Evolutionary conservation across 2,329 filamentous ascomycete species (phyloP).

Genomic region (Ophiocordyceps unilateralis): DNA sequence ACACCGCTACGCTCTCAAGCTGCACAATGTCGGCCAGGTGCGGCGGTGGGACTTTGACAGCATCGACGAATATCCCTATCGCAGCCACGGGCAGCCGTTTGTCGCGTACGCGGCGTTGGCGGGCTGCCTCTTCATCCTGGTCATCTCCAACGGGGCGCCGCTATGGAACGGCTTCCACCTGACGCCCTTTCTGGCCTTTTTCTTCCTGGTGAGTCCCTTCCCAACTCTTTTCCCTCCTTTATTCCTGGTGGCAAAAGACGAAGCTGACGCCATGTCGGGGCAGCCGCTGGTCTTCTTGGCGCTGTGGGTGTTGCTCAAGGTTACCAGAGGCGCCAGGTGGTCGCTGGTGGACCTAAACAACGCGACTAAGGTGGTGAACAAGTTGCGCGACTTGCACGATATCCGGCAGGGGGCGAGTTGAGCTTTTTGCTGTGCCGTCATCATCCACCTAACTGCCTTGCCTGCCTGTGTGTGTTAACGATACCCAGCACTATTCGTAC

Average conservation of each 20-base stretch:
- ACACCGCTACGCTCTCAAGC: neutral
- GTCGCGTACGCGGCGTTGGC: neutral
- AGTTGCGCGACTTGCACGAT: neutral
- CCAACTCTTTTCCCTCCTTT: neutral
- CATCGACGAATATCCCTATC: neutral
- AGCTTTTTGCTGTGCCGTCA: too few relatives aligned
- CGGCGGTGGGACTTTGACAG: neutral
- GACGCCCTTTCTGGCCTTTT: neutral
- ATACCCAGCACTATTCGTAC: too few relatives aligned
- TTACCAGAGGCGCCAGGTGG: neutral
- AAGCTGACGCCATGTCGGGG: neutral
- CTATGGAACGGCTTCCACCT: neutral
- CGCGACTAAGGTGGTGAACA: neutral
- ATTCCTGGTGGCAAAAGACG: neutral
- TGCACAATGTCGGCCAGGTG: neutral
- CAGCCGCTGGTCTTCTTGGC: neutral
- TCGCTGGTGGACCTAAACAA: neutral
- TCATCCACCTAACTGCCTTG: too few relatives aligned
- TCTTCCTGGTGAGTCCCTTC: neutral
- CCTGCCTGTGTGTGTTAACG: too few relatives aligned
- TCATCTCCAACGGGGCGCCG: neutral
- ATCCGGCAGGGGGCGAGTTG: neutral
- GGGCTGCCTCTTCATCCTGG: neutral
- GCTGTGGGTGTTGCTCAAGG: neutral
- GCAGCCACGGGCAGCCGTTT: neutral